A percentile compares a stretch with the other conserved stretches of the same genome.
Conservation (phyloP, 106 monocot species). For the Allium sativum region DNA sequence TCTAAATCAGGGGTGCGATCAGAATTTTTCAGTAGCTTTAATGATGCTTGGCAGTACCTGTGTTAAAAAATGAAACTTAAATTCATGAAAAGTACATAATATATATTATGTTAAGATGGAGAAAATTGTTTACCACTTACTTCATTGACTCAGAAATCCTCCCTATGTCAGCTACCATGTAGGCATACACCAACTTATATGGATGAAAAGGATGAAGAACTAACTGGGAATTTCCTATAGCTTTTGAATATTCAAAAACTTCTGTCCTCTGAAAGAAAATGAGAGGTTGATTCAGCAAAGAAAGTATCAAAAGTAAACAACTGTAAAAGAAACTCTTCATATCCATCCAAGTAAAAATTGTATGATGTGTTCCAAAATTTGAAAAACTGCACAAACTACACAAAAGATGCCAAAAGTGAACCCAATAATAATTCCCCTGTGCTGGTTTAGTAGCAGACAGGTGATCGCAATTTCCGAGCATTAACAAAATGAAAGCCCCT, state of each 20-base stretch:
- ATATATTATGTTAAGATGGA: constrained; percentile 4
- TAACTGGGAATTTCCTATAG: constrained; percentile 90
- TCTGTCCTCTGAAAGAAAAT: constrained; percentile 73
- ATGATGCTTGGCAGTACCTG: constrained; percentile 93
- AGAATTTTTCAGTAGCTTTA: constrained; percentile 65
- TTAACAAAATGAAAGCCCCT: no score
- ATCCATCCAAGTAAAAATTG: no score
- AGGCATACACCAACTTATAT: constrained; percentile 89
- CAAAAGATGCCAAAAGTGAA: no score
- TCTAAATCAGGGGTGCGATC: constrained; percentile 76
- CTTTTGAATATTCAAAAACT: constrained; percentile 89
- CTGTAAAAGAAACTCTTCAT: background rate
- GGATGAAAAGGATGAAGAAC: constrained; percentile 80
- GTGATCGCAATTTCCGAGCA: no score
- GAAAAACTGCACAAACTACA: no score
- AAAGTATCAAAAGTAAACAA: constrained; percentile 2
- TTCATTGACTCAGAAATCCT: constrained; percentile 84
- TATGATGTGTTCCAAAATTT: no score
- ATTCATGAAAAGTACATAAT: constrained; percentile 1
- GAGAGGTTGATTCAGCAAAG: background rate
- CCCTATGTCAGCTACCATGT: constrained; percentile 93
- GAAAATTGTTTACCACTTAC: constrained; percentile 21
- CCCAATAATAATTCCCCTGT: no score
- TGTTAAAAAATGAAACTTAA: constrained; percentile 4
- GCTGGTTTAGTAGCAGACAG: no score